These are phyloP conservation scores for Wickerhamomyces rabaulensis DNA, from an alignment of 805 yeast genomes.

Conservation along the genomic window DNA sequence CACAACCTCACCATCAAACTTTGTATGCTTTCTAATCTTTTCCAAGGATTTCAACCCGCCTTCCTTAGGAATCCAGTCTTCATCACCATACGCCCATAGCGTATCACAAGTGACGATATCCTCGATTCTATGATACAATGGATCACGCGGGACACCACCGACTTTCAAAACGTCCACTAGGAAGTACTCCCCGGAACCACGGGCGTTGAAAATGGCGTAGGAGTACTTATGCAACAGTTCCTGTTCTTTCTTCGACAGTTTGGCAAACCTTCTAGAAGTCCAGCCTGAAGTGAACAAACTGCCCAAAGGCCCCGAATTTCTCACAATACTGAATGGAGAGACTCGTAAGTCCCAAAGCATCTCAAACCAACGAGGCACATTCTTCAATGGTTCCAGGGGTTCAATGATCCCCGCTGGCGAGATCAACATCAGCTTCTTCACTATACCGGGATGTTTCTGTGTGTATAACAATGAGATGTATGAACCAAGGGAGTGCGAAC, in stretches of 20 bases:
- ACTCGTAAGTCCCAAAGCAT: slow-evolving; percentile 81
- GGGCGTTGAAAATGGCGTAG: slow-evolving; percentile 77
- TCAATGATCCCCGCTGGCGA: slow-evolving; percentile 85
- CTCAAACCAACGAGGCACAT: slow-evolving; percentile 72
- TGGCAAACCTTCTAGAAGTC: slow-evolving; percentile 77
- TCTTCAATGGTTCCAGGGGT: slow-evolving; percentile 34
- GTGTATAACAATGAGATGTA: slow-evolving; percentile 71
- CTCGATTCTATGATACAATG: slow-evolving; percentile 44
- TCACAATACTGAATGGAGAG: slow-evolving; percentile 78
- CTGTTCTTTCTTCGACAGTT: slow-evolving; percentile 39
- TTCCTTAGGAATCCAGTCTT: slow-evolving; percentile 57
- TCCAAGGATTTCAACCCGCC: slow-evolving; percentile 33
- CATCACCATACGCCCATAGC: slow-evolving; percentile 81
- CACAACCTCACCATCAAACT: slow-evolving; percentile 28
- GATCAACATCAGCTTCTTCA: slow-evolving; percentile 66
- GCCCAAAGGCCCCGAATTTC: slow-evolving; percentile 78
- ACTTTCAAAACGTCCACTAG: slow-evolving; percentile 79
- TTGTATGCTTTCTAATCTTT: slow-evolving; percentile 18
- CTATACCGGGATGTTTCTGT: slow-evolving; percentile 51
- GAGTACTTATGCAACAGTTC: slow-evolving; percentile 69
- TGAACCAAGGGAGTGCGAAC: slow-evolving; percentile 94
- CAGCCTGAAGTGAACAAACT: slow-evolving; percentile 84
- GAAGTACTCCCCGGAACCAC: slow-evolving; percentile 93
- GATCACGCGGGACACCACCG: slow-evolving; percentile 84
- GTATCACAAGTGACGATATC: slow-evolving; percentile 48